Conservation (phyloP, 441 rosid genomes). For the Eutrema salsugineum region DNA sequence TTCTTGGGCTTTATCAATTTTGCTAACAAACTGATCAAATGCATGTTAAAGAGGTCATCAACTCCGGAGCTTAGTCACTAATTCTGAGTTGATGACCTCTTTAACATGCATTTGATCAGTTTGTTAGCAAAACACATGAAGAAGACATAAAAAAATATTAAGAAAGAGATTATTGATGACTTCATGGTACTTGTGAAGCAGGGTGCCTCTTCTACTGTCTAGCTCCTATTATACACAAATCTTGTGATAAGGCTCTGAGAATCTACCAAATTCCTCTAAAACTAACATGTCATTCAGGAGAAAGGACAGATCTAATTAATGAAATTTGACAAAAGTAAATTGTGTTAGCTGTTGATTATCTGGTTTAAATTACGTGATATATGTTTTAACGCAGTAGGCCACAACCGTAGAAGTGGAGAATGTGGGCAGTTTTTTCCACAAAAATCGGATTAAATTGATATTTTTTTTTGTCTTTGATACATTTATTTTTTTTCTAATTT, state of each 20-base stretch:
- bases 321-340: neutral
- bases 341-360: neutral
- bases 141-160: neutral
- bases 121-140: neutral
- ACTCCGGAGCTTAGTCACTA: too few species aligned
- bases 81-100: conserved; percentile 54
- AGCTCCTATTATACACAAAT: conserved; percentile 65
- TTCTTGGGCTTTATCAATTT: too few species aligned
- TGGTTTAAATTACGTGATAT: too few species aligned
- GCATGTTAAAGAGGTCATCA: too few species aligned
- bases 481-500: too few species aligned
- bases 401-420: too few species aligned
- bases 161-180: conserved; percentile 33
- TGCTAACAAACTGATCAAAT: too few species aligned
- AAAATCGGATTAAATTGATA: too few species aligned
- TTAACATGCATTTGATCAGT: conserved; percentile 38
- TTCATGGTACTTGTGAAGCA: conserved; percentile 80
- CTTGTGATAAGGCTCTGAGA: conserved; percentile 55
- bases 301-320: neutral
- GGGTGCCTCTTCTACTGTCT: conserved; percentile 81
- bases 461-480: too few species aligned
- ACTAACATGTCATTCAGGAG: conserved; percentile 27
- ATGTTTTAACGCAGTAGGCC: too few species aligned
- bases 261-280: conserved; percentile 45
- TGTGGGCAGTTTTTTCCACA: too few species aligned